Evolutionary conservation across 2,329 filamentous ascomycete genomes (phyloP).

Genomic region (Colletotrichum musicola): DNA sequence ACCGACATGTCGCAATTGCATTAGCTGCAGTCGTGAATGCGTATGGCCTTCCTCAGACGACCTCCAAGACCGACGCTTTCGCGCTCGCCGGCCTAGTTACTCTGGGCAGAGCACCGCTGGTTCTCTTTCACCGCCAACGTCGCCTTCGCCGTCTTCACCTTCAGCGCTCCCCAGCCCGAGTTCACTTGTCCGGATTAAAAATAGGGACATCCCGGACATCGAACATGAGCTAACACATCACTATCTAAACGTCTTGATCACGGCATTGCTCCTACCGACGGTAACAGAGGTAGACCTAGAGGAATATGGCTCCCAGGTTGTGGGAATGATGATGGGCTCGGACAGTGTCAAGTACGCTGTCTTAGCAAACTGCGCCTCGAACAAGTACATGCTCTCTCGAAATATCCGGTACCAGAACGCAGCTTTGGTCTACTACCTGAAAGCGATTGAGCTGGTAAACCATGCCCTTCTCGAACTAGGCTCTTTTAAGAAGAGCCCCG

Average conservation of each 20-base stretch:
- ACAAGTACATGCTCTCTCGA: slow-evolving; percentile 10
- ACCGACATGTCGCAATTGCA: slow-evolving; percentile 12
- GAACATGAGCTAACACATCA: slow-evolving; percentile 2
- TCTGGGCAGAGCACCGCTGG: too few species aligned
- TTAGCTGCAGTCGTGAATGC: background rate
- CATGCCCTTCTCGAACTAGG: background rate
- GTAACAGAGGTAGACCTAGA: background rate
- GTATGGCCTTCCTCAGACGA: background rate
- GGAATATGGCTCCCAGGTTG: background rate
- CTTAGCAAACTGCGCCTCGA: background rate
- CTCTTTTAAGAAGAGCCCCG: background rate
- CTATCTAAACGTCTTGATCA: slow-evolving; percentile 1
- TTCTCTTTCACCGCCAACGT: background rate
- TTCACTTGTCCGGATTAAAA: background rate
- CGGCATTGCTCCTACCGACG: background rate
- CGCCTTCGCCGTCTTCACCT: background rate
- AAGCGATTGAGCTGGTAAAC: slow-evolving; percentile 3
- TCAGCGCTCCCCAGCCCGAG: too few species aligned
- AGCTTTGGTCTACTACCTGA: slow-evolving; percentile 1
- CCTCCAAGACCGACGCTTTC: slow-evolving; percentile 6
- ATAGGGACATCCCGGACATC: background rate
- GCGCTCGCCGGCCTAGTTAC: background rate
- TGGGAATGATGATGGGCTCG: slow-evolving; percentile 3
- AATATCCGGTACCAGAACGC: slow-evolving; percentile 5
- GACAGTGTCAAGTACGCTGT: slow-evolving; percentile 8